Base-by-base conservation (phyloP, 2,329 filamentous ascomycete genomes). In the Colletotrichum sp. region DNA sequence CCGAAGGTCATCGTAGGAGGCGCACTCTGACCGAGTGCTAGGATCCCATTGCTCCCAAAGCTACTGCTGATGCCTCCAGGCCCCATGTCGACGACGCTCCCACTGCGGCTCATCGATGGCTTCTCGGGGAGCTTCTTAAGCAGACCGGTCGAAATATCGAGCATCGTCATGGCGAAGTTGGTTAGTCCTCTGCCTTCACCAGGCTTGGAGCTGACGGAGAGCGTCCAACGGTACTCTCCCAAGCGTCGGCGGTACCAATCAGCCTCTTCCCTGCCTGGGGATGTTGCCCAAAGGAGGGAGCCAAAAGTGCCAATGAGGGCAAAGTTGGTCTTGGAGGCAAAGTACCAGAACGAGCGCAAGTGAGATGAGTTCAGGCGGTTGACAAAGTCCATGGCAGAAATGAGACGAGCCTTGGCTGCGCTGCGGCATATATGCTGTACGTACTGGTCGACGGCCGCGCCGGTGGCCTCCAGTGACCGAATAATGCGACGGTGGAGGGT, bases 331-430 rank as follows among this genome's bases (percentile, higher is more conserved):
- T 95, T 95, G 55, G 94, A 95, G 3, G 95, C 93, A 82, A 96
- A 96, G 82, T 95, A 96, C 96, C 96, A 99, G 86, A 98, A 98
- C 0, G 95, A 92, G n/a, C 94, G 92, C 34, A 98, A 90, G 81
- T 99, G 96, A 44, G 93, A 92, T 1, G 95, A 95, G 61, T 94
- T 95, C 36, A 99, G 91, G 1, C 96, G 93, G 85, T 98, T 98
- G 80, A 98, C 96, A 85, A 98, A 98, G 83, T 99, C 96, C 95
- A 99, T 98, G 78, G 96, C 96, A 27, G 95, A 98, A 82, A 98
- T 98, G 39, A 99, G 90, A 8, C 96, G 94, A 0, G 96, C 98
- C 84, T 98, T 98, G 69, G 96, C 96, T 6, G 96, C 96, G 73
- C 94, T 96, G 69, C 96, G 95, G 85, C 96, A 98, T 80, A 98